Evolutionary conservation across 2,329 filamentous ascomycete species (phyloP).

Genomic region (Phyllosticta citriasiana): DNA sequence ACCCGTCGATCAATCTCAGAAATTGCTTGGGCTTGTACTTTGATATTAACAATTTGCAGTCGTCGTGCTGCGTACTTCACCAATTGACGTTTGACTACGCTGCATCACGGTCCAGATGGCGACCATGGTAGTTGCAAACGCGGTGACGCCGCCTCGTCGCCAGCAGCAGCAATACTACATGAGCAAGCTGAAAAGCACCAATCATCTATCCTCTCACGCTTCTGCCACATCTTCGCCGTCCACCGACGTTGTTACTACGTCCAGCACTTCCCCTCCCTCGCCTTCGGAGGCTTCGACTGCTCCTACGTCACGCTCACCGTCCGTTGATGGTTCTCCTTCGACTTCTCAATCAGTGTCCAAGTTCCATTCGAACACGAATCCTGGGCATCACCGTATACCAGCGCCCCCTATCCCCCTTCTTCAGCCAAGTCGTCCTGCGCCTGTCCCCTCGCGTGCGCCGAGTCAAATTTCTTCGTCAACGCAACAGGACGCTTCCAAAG

Average conservation of each 20-base stretch:
- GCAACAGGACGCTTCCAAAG: neutral
- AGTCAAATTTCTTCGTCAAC: neutral
- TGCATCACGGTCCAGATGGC: neutral
- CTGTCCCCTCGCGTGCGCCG: neutral
- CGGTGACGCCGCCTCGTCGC: neutral
- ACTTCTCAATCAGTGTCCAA: neutral
- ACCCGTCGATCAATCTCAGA: neutral
- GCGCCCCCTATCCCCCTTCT: neutral
- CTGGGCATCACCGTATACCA: neutral
- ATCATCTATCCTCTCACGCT: neutral
- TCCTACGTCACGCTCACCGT: neutral
- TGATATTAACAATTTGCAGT: neutral
- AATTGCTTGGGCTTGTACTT: neutral
- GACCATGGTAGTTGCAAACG: neutral
- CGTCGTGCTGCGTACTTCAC: too few species aligned
- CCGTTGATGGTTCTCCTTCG: neutral
- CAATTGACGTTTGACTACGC: neutral
- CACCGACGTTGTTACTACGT: neutral
- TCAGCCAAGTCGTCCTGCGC: neutral
- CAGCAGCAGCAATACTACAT: neutral
- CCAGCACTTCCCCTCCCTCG: neutral
- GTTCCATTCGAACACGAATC: neutral
- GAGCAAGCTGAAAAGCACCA: neutral
- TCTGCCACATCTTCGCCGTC: neutral
- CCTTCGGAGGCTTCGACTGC: neutral